A percentile compares a stretch with the other conserved stretches of the same genome.
These are phyloP conservation scores for Evernia prunastri DNA, from an alignment of 495 filamentous ascomycete species.

Conservation along the genomic window DNA sequence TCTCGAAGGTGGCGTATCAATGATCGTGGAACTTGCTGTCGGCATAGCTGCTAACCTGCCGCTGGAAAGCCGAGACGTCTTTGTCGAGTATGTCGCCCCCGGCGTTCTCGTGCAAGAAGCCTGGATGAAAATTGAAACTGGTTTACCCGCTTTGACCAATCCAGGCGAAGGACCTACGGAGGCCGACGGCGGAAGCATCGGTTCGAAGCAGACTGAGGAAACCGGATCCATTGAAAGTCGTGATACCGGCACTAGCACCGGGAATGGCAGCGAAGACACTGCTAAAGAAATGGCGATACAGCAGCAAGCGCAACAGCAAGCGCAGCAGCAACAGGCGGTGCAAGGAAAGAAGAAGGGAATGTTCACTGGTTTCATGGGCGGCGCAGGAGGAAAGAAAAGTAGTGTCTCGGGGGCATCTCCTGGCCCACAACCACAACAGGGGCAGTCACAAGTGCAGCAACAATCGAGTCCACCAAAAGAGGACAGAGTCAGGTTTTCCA, in stretches of 20 bases:
- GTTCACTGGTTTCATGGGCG: conserved; percentile 46
- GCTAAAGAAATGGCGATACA: background rate
- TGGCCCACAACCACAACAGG: conserved; percentile 24
- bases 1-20: conserved; percentile 71
- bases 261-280: conserved; percentile 14
- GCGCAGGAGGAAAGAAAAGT: conserved; percentile 27
- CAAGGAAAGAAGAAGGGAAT: conserved; percentile 41
- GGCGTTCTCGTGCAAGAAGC: conserved; percentile 57
- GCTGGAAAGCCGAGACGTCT: conserved; percentile 84
- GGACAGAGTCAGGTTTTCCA: conserved; percentile 69
- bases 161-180: conserved; percentile 41
- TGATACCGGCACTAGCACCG: conserved; percentile 28
- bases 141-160: conserved; percentile 63
- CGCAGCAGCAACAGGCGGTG: conserved; percentile 17
- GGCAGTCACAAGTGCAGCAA: conserved; percentile 35
- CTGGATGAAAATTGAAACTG: conserved; percentile 79
- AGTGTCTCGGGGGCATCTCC: conserved; percentile 22
- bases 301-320: conserved; percentile 14
- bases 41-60: conserved; percentile 82
- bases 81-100: conserved; percentile 75
- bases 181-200: conserved; percentile 40
- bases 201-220: conserved; percentile 25
- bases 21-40: conserved; percentile 90
- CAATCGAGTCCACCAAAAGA: conserved; percentile 35
- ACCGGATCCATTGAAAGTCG: conserved; percentile 36